These are phyloP conservation scores for Corinectria fuckeliana DNA, from an alignment of 2,329 filamentous ascomycete genomes.

Conservation along the genomic window DNA sequence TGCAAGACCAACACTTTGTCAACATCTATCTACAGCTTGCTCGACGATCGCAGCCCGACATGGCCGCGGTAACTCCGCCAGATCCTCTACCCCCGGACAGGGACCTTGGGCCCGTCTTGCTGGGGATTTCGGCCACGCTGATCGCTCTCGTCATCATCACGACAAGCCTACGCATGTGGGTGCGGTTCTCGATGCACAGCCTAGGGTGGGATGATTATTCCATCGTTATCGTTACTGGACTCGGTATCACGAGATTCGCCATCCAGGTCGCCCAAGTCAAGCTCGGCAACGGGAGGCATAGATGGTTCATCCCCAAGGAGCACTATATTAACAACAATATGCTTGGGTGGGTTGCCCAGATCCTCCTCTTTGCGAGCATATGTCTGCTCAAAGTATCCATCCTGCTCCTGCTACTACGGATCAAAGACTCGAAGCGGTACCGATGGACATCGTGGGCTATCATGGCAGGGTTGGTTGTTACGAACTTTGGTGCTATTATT, in stretches of 20 bases:
- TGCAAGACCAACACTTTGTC: neutral
- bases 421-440: slow-evolving; percentile 45
- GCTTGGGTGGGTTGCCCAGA: slow-evolving; percentile 48
- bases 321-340: slow-evolving; percentile 46
- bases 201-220: slow-evolving; percentile 48
- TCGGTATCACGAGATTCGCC: slow-evolving; percentile 41
- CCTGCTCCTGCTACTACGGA: slow-evolving; percentile 48
- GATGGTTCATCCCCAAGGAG: slow-evolving; percentile 41
- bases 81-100: slow-evolving; percentile 44
- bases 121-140: slow-evolving; percentile 43
- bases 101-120: slow-evolving; percentile 42
- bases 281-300: slow-evolving; percentile 48
- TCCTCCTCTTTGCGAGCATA: slow-evolving; percentile 49
- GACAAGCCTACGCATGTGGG: slow-evolving; percentile 42
- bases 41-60: neutral
- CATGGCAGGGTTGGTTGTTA: slow-evolving; percentile 42
- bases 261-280: slow-evolving; percentile 43
- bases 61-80: slow-evolving; percentile 24
- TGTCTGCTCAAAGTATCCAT: slow-evolving; percentile 51
- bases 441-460: slow-evolving; percentile 41
- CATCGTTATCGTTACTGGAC: slow-evolving; percentile 39
- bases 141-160: slow-evolving; percentile 42
- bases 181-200: slow-evolving; percentile 37
- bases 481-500: slow-evolving; percentile 41
- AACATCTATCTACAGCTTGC: neutral